phyloP scores from a whole-genome alignment of 257 asterid genomes.

The Linderniella brevidens region DNA sequence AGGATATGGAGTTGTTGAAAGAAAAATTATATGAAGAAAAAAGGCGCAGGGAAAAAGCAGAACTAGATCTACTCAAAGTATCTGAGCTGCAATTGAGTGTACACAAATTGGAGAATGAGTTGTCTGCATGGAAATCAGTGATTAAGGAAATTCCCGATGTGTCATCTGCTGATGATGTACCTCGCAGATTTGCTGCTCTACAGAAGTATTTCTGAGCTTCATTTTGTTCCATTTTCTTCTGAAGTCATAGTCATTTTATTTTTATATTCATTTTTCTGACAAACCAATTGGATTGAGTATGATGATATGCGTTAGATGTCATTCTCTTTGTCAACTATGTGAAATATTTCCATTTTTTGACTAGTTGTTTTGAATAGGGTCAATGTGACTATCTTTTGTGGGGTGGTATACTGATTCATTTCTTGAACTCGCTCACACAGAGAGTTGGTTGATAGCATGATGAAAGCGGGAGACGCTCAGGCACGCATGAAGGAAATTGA shows the following conservation, averaged over 20 bases:
- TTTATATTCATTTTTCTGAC: background rate
- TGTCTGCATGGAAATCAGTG: conserved; percentile 65
- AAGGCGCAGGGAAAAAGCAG: conserved; percentile 70
- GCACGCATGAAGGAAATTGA: conserved; percentile 53
- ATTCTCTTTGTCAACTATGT: too few relatives aligned
- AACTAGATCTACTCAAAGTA: conserved; percentile 52
- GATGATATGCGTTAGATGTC: too few relatives aligned
- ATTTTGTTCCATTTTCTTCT: conserved; percentile 6
- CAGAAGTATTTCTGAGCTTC: conserved; percentile 45
- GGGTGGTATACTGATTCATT: too few relatives aligned
- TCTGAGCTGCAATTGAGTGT: conserved; percentile 32
- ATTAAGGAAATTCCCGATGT: conserved; percentile 78
- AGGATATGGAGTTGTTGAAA: conserved; percentile 54
- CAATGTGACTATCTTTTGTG: too few relatives aligned
- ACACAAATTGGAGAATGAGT: conserved; percentile 59
- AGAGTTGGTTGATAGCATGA: conserved; percentile 72
- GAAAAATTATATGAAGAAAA: conserved; percentile 80
- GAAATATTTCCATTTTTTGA: too few relatives aligned
- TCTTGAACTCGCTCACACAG: conserved; percentile 23
- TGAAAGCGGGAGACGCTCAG: conserved; percentile 49
- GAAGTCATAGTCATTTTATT: background rate
- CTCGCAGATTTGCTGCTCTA: conserved; percentile 43
- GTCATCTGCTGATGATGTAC: conserved; percentile 66
- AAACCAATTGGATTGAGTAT: too few relatives aligned
- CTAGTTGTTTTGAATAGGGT: too few relatives aligned